These are phyloP conservation scores for Lycium ferocissimum DNA, from an alignment of 257 asterid species.

Conservation along the genomic window DNA sequence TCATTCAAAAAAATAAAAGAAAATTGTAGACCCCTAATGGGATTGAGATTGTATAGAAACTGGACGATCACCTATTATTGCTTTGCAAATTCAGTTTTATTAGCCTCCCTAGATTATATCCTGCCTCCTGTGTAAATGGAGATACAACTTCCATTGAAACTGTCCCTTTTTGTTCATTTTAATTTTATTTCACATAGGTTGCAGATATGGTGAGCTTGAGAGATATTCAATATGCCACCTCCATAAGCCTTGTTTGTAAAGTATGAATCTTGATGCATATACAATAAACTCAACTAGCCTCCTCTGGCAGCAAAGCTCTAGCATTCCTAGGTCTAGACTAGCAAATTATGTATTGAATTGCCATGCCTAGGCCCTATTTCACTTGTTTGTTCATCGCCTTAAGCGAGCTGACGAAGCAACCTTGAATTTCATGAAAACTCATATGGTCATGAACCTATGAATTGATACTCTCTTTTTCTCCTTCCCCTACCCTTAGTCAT, in stretches of 20 bases:
- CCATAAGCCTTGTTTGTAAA: neutral
- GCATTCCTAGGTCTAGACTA: neutral
- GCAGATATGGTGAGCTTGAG: constrained; percentile 4
- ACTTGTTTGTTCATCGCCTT: constrained; percentile 6
- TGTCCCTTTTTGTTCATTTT: constrained; percentile 1
- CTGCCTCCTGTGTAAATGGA: neutral
- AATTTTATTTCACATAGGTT: neutral
- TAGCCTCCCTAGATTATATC: constrained; percentile 6
- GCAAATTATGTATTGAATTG: neutral
- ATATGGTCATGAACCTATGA: neutral
- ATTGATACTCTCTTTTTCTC: neutral
- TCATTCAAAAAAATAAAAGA: neutral
- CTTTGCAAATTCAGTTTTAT: neutral
- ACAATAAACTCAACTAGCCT: neutral
- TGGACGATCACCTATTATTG: neutral
- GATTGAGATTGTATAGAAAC: neutral
- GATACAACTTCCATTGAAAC: constrained; percentile 16
- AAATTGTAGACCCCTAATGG: neutral
- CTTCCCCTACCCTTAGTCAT: neutral
- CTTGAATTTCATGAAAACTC: neutral
- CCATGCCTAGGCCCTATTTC: neutral
- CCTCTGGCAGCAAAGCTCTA: constrained; percentile 21
- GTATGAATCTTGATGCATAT: neutral
- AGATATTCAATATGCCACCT: neutral
- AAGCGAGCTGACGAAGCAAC: neutral